phyloP scores from a whole-genome alignment of 2,329 filamentous ascomycete species.

The Pseudopyricularia cyperi region DNA sequence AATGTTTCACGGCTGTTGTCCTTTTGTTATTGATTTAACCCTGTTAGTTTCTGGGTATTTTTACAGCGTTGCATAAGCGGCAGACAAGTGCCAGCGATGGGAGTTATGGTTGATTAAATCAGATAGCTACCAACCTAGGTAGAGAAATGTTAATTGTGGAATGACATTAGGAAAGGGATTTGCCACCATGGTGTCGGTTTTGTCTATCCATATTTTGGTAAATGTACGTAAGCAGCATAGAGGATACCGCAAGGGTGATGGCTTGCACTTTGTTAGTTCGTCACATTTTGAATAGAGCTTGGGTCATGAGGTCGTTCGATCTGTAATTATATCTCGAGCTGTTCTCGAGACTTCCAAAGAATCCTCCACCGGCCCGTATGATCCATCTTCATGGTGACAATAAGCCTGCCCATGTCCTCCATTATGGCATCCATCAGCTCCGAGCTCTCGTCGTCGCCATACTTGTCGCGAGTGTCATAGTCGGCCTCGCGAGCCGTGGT shows the following conservation, averaged over 20 bases:
- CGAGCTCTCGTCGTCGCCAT: constrained; percentile 13
- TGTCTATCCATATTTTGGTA: no score
- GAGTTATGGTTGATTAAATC: no score
- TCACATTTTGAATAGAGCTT: background rate
- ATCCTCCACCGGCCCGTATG: constrained; percentile 28
- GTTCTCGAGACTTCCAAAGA: background rate
- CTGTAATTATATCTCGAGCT: background rate
- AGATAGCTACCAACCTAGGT: no score
- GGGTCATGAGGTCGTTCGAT: background rate
- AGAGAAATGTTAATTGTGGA: no score
- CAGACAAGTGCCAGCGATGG: no score
- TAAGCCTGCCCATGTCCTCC: constrained; percentile 20
- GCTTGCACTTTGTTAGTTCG: no score
- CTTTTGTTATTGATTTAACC: constrained; percentile 8
- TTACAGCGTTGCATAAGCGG: no score
- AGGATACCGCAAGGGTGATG: no score
- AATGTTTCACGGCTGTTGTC: background rate
- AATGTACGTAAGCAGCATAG: no score
- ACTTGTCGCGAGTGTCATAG: background rate
- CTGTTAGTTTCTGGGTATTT: constrained; percentile 2
- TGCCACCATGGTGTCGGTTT: no score
- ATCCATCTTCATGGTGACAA: constrained; percentile 22
- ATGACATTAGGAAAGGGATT: no score
- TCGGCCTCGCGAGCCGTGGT: background rate
- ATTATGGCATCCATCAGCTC: constrained; percentile 21